Evolutionary conservation across 2,329 filamentous ascomycete species (phyloP), one percentile per base, ranked within the genome.

Genomic region (Macrophomina pseudophaseolina): DNA sequence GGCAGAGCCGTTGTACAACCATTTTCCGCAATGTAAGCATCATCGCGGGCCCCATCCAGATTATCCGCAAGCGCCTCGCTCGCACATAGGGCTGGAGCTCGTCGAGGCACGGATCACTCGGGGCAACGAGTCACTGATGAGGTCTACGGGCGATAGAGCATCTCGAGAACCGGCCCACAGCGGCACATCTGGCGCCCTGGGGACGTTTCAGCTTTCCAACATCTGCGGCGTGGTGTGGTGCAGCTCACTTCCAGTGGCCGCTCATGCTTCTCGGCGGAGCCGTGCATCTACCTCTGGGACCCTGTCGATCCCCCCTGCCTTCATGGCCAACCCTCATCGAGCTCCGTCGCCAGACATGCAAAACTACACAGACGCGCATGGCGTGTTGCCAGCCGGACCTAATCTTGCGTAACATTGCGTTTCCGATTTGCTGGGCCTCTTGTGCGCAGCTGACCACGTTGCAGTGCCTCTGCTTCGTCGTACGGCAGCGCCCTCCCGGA

Each of bases 381-480:
- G 42, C 30, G 63, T 51, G 38, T 35, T 48, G 38, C 28, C 42
- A 30, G 51, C 42, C 32, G 46, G 42, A 38, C 63, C 42, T 58
- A 42, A 58, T 65, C 52, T 65, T 56, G 63, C 63, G 63, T 51
- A 48, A 65, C 63, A 51, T 38, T 40, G 46, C 33, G 32, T 51
- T 60, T 44, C 64, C 64, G 44, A 42, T n/a, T 46, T 32, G 46
- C 44, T 18, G 53, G 44, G 58, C 12, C 44, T 65, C 56, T 66
- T 66, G 65, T 66, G 65, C 48, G 51, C 65, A 66, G 65, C 65
- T 66, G 65, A 66, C 65, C 65, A 66, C 65, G 65, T 66, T 66
- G 65, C 64, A 66, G 64, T 35, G 52, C 46, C 58, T 49, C 42
- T 49, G 44, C 58, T 49, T 62, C 32, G 65, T 66, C 30, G 58